A percentile compares a stretch with the other conserved stretches of the same genome.
These are phyloP conservation scores for Phytophthora quininea DNA, from an alignment of 352 stramenopile species.

Conservation along the genomic window DNA sequence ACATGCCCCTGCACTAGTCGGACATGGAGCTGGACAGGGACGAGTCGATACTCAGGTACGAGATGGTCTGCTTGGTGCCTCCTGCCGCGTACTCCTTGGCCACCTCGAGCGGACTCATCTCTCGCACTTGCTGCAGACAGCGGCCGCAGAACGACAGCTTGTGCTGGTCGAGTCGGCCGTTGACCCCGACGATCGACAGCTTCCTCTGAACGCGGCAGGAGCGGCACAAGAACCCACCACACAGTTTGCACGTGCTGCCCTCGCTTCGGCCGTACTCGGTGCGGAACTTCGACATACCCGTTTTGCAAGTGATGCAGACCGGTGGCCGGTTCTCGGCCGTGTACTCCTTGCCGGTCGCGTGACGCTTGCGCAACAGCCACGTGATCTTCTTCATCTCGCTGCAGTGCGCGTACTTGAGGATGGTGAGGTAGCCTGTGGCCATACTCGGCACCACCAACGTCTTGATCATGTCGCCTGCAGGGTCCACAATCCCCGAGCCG, in stretches of 20 bases:
- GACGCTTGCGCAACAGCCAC: slow-evolving; percentile 28
- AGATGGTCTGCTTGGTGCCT: neutral
- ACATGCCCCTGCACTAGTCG: neutral
- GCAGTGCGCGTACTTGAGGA: slow-evolving; percentile 37
- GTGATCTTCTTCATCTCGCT: slow-evolving; percentile 41
- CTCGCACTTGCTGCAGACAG: slow-evolving; percentile 12
- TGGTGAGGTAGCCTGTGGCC: slow-evolving; percentile 24
- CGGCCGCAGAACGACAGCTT: slow-evolving; percentile 18
- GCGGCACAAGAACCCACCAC: slow-evolving; percentile 30
- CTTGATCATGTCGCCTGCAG: slow-evolving; percentile 35
- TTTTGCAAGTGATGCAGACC: slow-evolving; percentile 14
- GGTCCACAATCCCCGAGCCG: slow-evolving; percentile 35
- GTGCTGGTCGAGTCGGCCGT: slow-evolving; percentile 9
- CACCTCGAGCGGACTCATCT: neutral
- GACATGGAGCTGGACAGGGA: neutral
- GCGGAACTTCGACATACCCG: neutral
- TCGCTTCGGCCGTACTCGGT: neutral
- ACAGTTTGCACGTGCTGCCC: slow-evolving; percentile 24
- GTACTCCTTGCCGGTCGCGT: slow-evolving; percentile 14
- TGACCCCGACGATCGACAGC: slow-evolving; percentile 12
- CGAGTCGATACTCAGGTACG: neutral
- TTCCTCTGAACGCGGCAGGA: slow-evolving; percentile 32
- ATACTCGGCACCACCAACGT: slow-evolving; percentile 24
- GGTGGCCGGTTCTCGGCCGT: slow-evolving; percentile 8
- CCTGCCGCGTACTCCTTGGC: slow-evolving; percentile 1